Evolutionary conservation across 2,329 filamentous ascomycete species (phyloP), one percentile per base, ranked within the genome.

Genomic region (Daldinia sp.): DNA sequence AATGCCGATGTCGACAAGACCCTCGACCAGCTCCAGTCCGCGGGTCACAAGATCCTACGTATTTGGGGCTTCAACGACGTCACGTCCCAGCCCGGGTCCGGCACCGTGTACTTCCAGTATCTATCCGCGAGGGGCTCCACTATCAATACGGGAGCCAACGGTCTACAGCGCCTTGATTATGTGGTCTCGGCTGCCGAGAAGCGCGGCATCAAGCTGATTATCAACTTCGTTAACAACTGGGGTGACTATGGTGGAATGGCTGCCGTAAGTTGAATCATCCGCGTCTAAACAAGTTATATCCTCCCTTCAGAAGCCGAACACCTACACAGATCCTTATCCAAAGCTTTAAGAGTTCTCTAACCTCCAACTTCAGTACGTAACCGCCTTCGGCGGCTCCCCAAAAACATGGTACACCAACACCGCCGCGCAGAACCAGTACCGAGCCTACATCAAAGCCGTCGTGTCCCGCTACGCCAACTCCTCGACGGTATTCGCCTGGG

Each of bases 171-270:
- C 11, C 82, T 91, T 1, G 88, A 91, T 71, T 85, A 85, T 54
- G 86, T 90, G 1, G 87, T 91, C 54, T 73, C 80, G 35, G 78
- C 83, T 0, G 87, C 87, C 4, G 86, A 88, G 73, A 78, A 79
- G 56, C 79, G 84, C 55, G 84, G 83, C 3, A 79, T 90, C 68
- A 88, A 88, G 73, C 77, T 90, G 4, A 87, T 90, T 63, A 83
- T 88, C 71, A 84, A 86, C 68, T 86, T 90, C 41, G 85, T 90
- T 57, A 91, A 91, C 77, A 86, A 90, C 76, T 91, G 88, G 87
- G 79, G 79, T 45, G 89, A 91, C 70, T 90, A 89, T 29, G 88
- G 87, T 15, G 88, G 88, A 29, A 90, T 90, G 72, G 78, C 79
- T 11, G 85, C 85, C 50, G 71, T 73, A 41, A 69, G 70, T 71